phyloP scores from a whole-genome alignment of 805 yeast species.

The Millerozyma acaciae region DNA sequence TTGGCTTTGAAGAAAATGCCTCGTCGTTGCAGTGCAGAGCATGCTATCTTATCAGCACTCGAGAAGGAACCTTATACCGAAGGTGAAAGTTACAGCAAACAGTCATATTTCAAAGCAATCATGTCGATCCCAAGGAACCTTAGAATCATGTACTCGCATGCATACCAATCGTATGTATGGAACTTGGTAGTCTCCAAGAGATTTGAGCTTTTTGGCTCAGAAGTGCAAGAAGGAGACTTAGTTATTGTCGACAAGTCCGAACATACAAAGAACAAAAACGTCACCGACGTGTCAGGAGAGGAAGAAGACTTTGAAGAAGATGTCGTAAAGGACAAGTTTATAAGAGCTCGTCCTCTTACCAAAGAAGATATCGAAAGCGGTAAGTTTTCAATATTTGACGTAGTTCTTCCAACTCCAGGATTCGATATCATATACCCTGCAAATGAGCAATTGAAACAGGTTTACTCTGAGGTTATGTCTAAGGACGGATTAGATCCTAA shows the following conservation, averaged over 20 bases:
- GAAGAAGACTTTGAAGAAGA: constrained; percentile 65
- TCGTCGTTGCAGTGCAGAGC: constrained; percentile 80
- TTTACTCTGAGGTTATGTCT: constrained; percentile 70
- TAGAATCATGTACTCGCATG: constrained; percentile 93
- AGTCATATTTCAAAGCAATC: constrained; percentile 72
- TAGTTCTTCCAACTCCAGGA: constrained; percentile 96
- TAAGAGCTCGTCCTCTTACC: constrained; percentile 72
- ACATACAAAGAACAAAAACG: constrained; percentile 1
- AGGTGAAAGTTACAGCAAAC: constrained; percentile 41
- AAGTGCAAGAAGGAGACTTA: constrained; percentile 77
- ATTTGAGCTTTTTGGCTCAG: constrained; percentile 62
- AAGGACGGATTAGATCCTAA: constrained; percentile 80
- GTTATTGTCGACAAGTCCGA: constrained; percentile 41
- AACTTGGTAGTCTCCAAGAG: constrained; percentile 79
- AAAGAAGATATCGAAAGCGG: constrained; percentile 62
- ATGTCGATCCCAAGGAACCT: constrained; percentile 89
- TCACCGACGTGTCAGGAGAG: constrained; percentile 4
- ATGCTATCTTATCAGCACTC: constrained; percentile 60
- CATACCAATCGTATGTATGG: constrained; percentile 97
- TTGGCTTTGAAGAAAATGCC: constrained; percentile 78
- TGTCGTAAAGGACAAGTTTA: constrained; percentile 50
- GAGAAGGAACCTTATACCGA: constrained; percentile 46
- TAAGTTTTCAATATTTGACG: constrained; percentile 67
- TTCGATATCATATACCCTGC: constrained; percentile 85
- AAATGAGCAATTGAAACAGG: constrained; percentile 53